These are phyloP conservation scores for Mortierella sp. DNA, from an alignment of 371 early-diverging fungal species.

Conservation along the genomic window DNA sequence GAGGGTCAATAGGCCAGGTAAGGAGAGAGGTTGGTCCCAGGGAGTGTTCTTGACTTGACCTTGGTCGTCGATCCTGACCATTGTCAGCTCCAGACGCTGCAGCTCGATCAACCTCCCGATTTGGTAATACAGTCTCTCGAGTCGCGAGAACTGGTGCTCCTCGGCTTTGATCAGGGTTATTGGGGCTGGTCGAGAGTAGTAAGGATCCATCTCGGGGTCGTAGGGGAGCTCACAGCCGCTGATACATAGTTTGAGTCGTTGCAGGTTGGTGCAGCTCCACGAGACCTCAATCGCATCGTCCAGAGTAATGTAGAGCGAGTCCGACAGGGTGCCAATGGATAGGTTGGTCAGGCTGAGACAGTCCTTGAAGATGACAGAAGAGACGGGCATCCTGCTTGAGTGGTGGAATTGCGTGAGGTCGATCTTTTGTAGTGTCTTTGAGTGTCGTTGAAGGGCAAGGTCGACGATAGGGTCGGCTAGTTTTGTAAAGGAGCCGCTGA, in stretches of 20 bases:
- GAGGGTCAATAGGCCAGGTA: not conserved
- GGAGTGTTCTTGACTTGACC: not conserved
- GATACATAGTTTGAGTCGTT: not conserved
- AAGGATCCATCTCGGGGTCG: not conserved
- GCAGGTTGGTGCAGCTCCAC: not conserved
- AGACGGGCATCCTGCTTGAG: not conserved
- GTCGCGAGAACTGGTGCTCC: not conserved
- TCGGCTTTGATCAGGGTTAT: too few relatives aligned
- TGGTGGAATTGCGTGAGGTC: not conserved
- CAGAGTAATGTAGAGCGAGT: not conserved
- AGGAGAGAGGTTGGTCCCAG: not conserved
- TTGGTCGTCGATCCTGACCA: not conserved
- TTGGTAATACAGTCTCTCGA: not conserved
- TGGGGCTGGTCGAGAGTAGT: not conserved
- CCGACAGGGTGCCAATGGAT: not conserved
- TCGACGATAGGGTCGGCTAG: not conserved
- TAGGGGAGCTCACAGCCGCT: not conserved
- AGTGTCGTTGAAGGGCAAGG: not conserved
- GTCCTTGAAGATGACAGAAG: not conserved
- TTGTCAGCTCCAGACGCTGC: not conserved
- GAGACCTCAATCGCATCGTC: not conserved
- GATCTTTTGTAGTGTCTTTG: not conserved
- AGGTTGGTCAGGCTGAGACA: not conserved
- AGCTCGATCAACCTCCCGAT: not conserved
- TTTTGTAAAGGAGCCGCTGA: not conserved